Conservation (phyloP, 768 basidiomycete species). For the Clitopilus passeckerianus region DNA sequence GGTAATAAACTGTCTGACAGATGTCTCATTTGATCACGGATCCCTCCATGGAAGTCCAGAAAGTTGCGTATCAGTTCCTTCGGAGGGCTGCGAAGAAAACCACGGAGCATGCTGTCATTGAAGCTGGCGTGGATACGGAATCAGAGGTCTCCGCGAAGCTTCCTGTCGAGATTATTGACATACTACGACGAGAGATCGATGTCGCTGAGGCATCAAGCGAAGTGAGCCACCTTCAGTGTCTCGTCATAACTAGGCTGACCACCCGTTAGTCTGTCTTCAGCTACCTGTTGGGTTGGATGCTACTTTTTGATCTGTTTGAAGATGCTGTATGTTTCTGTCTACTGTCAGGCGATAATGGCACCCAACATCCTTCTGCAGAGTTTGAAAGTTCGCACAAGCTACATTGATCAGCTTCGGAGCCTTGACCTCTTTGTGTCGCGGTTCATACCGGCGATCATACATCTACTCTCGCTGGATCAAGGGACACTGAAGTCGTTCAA, state of each 20-base stretch:
- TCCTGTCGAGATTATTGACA: constrained; percentile 60
- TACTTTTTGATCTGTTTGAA: constrained; percentile 78
- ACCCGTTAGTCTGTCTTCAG: constrained; percentile 44
- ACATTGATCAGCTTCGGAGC: constrained; percentile 81
- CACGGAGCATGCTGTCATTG: constrained; percentile 83
- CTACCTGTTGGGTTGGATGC: constrained; percentile 84
- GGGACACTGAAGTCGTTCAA: constrained; percentile 68
- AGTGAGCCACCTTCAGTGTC: not conserved
- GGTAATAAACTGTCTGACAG: constrained; percentile 28
- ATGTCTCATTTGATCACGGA: constrained; percentile 80
- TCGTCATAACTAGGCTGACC: not conserved
- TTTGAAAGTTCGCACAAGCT: constrained; percentile 77
- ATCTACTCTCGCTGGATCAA: constrained; percentile 60
- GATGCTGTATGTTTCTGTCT: constrained; percentile 59
- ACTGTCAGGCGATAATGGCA: too few relatives aligned
- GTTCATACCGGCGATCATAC: constrained; percentile 72
- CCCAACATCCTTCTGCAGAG: constrained; percentile 48
- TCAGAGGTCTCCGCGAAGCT: constrained; percentile 46
- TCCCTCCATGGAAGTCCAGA: constrained; percentile 58
- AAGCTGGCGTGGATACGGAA: constrained; percentile 77
- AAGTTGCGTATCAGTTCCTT: constrained; percentile 72
- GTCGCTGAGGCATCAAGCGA: constrained; percentile 17
- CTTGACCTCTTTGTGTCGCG: constrained; percentile 54
- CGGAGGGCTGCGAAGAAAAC: constrained; percentile 63
- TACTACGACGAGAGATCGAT: constrained; percentile 48